Evolutionary conservation across 2,329 filamentous ascomycete species (phyloP), one percentile per base, ranked within the genome.

Genomic region (Fusarium domesticum): DNA sequence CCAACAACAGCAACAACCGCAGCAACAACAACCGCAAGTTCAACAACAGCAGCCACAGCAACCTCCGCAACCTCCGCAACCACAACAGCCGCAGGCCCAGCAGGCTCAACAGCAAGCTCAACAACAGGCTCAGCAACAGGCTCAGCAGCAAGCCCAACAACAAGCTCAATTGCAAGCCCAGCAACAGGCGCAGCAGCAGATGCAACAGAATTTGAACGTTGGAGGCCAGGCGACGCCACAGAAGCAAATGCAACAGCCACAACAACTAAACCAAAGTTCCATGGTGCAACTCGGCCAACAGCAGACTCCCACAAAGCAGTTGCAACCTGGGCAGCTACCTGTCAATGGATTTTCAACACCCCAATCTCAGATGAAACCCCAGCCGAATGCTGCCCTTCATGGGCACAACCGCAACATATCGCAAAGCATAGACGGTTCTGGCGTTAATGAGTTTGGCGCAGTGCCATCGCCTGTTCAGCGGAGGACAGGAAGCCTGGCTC

Each of bases 331-430:
- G 1, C 67, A 68, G 25, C 54, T 58, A 31, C 49, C 64, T 2
- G 53, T 69, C 1, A 70, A 71, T 33, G 68, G 68, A n/a, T 65
- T 67, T 38, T 51, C 65, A 1, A 64, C 65, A 6, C 61, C 68
- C 16, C 64, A 68, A 25, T 47, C 60, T 30, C 58, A 60, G 23
- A 51, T 48, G 45, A 53, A 49, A 6, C 50, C 51, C 14, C 60
- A 61, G 19, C 49, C 52, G 6, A 55, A 40, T 18, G 42, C 51
- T 6, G 33, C 41, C 18, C 53, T 54, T 28, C 43, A 51, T 4
- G 69, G 70, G 30, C 70, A 82, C 64, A 60, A 69, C 10, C 73
- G 70, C 47, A 77, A 71, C 56, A 42, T 83, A 16, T 75, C 79
- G 1, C 70, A 76, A 55, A 75, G 68, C 34, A 66, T 76, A 5